Evolutionary conservation across 345 rosid genomes (phyloP), one percentile per base, ranked within the genome.

Genomic region (Litchi chinensis): DNA sequence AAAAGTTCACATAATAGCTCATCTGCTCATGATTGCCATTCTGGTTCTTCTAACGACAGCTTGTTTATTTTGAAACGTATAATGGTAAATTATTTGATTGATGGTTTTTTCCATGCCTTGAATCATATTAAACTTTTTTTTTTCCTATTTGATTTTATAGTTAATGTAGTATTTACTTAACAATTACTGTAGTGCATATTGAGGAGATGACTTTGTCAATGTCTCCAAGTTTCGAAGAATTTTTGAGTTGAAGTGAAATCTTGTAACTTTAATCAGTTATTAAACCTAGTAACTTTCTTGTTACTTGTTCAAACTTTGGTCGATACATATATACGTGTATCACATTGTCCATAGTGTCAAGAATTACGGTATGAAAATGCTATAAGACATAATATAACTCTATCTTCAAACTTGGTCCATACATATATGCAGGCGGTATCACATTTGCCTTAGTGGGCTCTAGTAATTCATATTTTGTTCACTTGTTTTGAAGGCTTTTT

Each of bases 31-130:
- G 88, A 84, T 79, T 73, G 79, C 76, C 79, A 76, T 84, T 77
- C 80, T 83, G 81, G 78, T 85, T 85, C 80, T 74, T 79, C 81
- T 71, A 90, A 89, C 66, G 87, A 73, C 10, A 78, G 83, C 78
- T 77, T 90, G 81, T 92, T 92, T 79, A 84, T 95, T 89, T 86
- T 95, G 79, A 95, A 95, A 87, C 95, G 98, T 68, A 91, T 95
- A 79, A 93, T 92, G 98, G 98, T 93, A 90, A 86, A 76, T 54
- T 71, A 50, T 77, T 76, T 26, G n/a, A 46, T 80, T 8, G 19
- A 54, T 24, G 43, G 8, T 50, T 63, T 24, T 59, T 26, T 12
- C 48, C 62, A 28, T 21, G 57, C 68, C 19, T 21, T 4, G 21
- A 62, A 73, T 71, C 68, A 37, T 10, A 28, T 18, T 67, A 57